Evolutionary conservation across 1,139 yeast species (phyloP).

Genomic region (Yamadazyma dushanensis): DNA sequence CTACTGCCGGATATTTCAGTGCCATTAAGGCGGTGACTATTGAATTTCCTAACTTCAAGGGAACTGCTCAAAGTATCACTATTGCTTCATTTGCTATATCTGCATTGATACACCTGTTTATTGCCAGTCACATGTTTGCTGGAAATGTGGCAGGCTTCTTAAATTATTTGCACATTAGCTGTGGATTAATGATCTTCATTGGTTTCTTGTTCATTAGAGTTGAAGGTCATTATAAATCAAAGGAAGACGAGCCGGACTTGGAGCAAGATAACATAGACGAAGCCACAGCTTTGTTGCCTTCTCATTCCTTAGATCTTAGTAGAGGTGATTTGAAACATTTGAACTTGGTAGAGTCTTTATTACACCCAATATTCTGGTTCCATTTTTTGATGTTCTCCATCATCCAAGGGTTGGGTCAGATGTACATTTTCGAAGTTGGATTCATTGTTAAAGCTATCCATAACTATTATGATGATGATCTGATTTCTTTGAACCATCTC

Average conservation of each 20-base stretch:
- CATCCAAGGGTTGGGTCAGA: constrained; percentile 73
- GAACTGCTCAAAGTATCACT: constrained; percentile 38
- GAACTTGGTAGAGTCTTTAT: constrained; percentile 19
- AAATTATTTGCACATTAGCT: constrained; percentile 22
- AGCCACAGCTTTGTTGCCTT: constrained; percentile 13
- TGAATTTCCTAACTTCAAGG: constrained; percentile 31
- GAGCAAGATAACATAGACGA: constrained; percentile 15
- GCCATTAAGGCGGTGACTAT: constrained; percentile 36
- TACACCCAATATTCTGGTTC: constrained; percentile 39
- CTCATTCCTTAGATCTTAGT: constrained; percentile 7
- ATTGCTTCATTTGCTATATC: constrained; percentile 42
- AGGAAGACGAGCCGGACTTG: constrained; percentile 9
- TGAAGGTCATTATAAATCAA: constrained; percentile 27
- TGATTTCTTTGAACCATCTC: constrained; percentile 31
- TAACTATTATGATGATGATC: constrained; percentile 24
- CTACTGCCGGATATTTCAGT: constrained; percentile 35
- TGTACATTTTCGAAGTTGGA: constrained; percentile 76
- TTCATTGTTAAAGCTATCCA: constrained; percentile 59
- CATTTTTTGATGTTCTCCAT: constrained; percentile 59
- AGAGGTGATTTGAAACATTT: constrained; percentile 16
- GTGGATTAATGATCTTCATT: constrained; percentile 26
- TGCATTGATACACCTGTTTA: constrained; percentile 26
- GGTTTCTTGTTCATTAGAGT: constrained; percentile 34
- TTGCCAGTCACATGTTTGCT: constrained; percentile 22
- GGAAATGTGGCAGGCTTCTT: constrained; percentile 27